phyloP scores from a whole-genome alignment of 192 early-diverging fungal species.

The Podochytrium sp. region DNA sequence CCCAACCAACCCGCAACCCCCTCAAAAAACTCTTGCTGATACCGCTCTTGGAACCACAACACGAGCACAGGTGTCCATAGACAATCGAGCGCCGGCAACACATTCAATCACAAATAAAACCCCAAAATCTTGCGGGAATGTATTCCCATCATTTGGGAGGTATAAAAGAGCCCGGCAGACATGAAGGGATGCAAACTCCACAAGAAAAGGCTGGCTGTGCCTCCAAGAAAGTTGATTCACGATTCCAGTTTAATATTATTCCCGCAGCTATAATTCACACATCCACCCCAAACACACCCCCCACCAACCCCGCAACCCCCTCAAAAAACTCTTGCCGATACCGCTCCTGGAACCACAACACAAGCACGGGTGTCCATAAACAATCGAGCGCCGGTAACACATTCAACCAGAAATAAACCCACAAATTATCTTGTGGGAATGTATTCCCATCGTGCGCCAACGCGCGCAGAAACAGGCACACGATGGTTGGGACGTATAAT shows the following conservation, averaged over 20 bases:
- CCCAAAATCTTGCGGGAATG: background rate
- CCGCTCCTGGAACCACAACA: slow-evolving; percentile 13
- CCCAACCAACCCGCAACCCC: too few relatives aligned
- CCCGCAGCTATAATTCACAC: too few relatives aligned
- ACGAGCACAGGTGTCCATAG: slow-evolving; percentile 23
- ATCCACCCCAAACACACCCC: too few relatives aligned
- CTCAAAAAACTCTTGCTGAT: background rate
- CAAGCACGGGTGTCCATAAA: slow-evolving; percentile 15
- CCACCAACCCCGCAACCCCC: too few relatives aligned
- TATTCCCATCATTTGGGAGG: background rate
- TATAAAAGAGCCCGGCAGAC: slow-evolving; percentile 16
- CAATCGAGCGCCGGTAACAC: slow-evolving; percentile 16
- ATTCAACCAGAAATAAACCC: background rate
- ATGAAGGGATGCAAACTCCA: too few relatives aligned
- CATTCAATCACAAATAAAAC: background rate
- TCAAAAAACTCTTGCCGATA: background rate
- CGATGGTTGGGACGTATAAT: slow-evolving; percentile 13
- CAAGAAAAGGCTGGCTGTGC: too few relatives aligned
- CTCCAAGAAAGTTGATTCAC: too few relatives aligned
- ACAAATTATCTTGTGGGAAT: background rate
- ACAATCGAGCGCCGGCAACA: slow-evolving; percentile 14
- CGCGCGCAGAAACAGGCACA: background rate
- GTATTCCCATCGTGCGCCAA: background rate
- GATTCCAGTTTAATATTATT: too few relatives aligned
- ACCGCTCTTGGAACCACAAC: slow-evolving; percentile 1